These are phyloP conservation scores for Globisporangium heterothallicum DNA, from an alignment of 352 stramenopile species.

Conservation along the genomic window DNA sequence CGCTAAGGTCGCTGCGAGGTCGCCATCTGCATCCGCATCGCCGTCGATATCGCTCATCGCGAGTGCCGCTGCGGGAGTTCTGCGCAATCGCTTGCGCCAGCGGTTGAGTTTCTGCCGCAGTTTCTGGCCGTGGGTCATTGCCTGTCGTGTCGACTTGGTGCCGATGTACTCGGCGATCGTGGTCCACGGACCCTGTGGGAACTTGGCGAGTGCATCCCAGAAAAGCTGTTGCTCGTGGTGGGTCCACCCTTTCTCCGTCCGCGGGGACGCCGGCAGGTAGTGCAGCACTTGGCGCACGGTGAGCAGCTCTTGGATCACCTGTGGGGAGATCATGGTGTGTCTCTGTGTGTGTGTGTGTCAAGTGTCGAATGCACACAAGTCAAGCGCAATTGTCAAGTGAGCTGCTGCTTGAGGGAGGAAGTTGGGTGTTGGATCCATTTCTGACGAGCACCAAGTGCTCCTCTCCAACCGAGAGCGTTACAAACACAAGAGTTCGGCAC, in stretches of 20 bases:
- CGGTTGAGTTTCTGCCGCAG: conserved; percentile 43
- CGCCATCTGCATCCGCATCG: conserved; percentile 2
- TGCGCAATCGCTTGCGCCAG: conserved; percentile 31
- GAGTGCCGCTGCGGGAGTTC: conserved; percentile 7
- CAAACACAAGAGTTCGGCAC: neutral
- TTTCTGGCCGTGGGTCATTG: conserved; percentile 48
- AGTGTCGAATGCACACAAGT: no score
- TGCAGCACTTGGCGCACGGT: conserved; percentile 30
- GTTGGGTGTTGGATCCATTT: neutral
- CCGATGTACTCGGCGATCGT: conserved; percentile 39
- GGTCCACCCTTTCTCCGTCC: conserved; percentile 23
- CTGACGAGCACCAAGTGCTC: neutral
- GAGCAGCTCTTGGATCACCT: conserved; percentile 35
- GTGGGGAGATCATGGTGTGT: conserved; percentile 23
- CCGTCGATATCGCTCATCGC: conserved; percentile 1
- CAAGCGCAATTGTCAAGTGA: conserved; percentile 4
- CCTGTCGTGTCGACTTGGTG: conserved; percentile 39
- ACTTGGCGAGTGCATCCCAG: conserved; percentile 31
- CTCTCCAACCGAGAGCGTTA: neutral
- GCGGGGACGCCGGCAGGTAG: conserved; percentile 30
- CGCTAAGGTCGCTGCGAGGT: conserved; percentile 7
- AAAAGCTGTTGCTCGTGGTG: conserved; percentile 34
- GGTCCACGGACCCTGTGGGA: conserved; percentile 41
- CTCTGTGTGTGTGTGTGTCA: conserved; percentile 5
- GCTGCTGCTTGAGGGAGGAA: neutral